Base-by-base conservation (phyloP, 108 stramenopile genomes). In the Cylindrotheca fusiformis region DNA sequence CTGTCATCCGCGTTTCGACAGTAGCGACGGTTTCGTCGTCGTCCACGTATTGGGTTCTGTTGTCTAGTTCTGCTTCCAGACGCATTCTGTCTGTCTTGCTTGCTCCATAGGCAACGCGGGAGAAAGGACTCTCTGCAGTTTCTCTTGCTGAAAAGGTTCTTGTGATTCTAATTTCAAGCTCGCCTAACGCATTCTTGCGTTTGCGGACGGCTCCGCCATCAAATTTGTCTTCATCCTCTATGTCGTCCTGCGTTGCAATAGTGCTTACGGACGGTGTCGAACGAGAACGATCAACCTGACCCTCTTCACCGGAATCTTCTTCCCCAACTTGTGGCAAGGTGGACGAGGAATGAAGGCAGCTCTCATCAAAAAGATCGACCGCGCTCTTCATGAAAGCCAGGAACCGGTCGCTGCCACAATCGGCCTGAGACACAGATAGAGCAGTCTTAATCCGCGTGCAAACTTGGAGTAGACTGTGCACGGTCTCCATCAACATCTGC, bases 21-120 rank as follows among this genome's bases (percentile, higher is more conserved):
- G 87, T 90, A n/a, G 71, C 68, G 23, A 94, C 82, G 5, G 92
- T 94, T 76, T 90, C 87, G 55, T 93, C 92, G 58, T 93, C 91
- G 20, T 93, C 91, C 48, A 81, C 57, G n/a, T 84, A 60, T 19
- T 63, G 64, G 4, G 31, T 12, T 17, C 58, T 50, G 6, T 26
- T 30, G 12, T 60, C 71, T 17, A 74, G 44, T 65, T 90, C 88
- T 31, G 88, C 85, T 51, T 90, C 87, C 47, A 82, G 66, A 44
- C 76, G 76, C 77, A 89, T 75, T 32, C 82, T 73, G 58, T 93
- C 91, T 1, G 51, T 90, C 36, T 82, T 94, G n/a, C 72, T 81
- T 29, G 85, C 89, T 2, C 89, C 88, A 65, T 85, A 94, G 1
- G 87, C 83, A 51, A 66, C 73, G 26, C 92, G 78, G 2, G 80